Evolutionary conservation across 768 basidiomycete genomes (phyloP).

Genomic region (Tulasnella sp.): DNA sequence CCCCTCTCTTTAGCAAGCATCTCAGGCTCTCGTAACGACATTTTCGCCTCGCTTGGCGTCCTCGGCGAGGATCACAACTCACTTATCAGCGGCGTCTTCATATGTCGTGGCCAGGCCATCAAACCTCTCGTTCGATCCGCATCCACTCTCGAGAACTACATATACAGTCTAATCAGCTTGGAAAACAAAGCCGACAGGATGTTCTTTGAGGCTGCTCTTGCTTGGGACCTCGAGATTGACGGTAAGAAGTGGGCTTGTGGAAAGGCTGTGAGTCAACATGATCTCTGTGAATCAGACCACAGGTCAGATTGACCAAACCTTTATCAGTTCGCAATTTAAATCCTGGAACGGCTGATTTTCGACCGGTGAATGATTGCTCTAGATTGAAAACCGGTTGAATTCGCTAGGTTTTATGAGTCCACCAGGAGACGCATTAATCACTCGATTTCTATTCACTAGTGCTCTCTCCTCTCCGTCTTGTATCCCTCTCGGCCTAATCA

Average conservation of each 20-base stretch:
- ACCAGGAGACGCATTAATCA: no score
- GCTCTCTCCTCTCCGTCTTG: no score
- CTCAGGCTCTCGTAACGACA: no score
- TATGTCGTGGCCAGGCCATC: conserved; percentile 70
- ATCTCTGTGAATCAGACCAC: no score
- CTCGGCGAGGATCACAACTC: conserved; percentile 72
- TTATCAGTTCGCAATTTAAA: neutral
- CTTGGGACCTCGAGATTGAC: conserved; percentile 85
- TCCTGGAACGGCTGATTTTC: neutral
- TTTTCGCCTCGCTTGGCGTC: conserved; percentile 86
- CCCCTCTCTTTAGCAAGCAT: no score
- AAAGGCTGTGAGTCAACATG: conserved; percentile 51
- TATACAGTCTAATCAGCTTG: conserved; percentile 66
- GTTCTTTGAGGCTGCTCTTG: conserved; percentile 86
- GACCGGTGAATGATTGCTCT: neutral
- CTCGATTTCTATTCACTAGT: no score
- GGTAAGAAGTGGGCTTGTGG: conserved; percentile 77
- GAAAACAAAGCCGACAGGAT: conserved; percentile 63
- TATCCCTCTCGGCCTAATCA: no score
- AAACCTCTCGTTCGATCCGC: conserved; percentile 64
- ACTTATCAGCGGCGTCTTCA: conserved; percentile 69
- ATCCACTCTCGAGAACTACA: conserved; percentile 88
- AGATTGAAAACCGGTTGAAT: neutral
- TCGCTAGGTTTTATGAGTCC: neutral
- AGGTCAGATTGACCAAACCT: no score